Evolutionary conservation across 2,329 filamentous ascomycete species (phyloP).

Genomic region (Blumeria graminis): DNA sequence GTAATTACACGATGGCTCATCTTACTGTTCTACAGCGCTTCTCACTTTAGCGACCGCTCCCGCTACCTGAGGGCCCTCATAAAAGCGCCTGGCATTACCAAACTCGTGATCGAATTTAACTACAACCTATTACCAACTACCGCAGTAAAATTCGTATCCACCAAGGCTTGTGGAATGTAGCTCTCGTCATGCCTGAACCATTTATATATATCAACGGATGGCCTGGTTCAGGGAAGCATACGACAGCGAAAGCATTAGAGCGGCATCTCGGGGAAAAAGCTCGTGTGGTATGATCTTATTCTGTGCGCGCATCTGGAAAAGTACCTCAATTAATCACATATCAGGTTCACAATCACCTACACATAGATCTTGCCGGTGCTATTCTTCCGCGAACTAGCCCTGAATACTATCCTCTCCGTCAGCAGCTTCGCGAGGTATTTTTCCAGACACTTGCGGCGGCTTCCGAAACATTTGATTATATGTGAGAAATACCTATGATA

Average conservation of each 20-base stretch:
- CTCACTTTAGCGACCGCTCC: no score
- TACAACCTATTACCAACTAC: no score
- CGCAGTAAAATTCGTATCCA: neutral
- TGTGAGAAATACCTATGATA: neutral
- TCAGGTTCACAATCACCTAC: constrained; percentile 3
- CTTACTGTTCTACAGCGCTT: no score
- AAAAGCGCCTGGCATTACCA: no score
- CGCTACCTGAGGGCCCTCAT: no score
- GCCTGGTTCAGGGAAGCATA: constrained; percentile 1
- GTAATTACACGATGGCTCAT: no score
- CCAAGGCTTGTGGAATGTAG: neutral
- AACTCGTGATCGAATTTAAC: no score
- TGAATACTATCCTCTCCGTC: constrained; percentile 1
- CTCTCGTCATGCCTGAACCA: constrained; percentile 1
- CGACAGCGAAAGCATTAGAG: neutral
- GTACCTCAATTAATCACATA: neutral
- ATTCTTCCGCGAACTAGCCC: constrained; percentile 1
- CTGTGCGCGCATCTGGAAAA: neutral
- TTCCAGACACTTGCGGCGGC: neutral
- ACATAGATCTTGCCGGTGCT: constrained; percentile 2
- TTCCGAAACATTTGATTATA: neutral
- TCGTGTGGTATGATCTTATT: neutral
- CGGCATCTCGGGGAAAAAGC: neutral
- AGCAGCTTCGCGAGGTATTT: neutral
- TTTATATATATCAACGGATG: constrained; percentile 2